Evolutionary conservation across 2,329 filamentous ascomycete species (phyloP), one percentile per base, ranked within the genome.

Genomic region (Aspergillus alliaceus): DNA sequence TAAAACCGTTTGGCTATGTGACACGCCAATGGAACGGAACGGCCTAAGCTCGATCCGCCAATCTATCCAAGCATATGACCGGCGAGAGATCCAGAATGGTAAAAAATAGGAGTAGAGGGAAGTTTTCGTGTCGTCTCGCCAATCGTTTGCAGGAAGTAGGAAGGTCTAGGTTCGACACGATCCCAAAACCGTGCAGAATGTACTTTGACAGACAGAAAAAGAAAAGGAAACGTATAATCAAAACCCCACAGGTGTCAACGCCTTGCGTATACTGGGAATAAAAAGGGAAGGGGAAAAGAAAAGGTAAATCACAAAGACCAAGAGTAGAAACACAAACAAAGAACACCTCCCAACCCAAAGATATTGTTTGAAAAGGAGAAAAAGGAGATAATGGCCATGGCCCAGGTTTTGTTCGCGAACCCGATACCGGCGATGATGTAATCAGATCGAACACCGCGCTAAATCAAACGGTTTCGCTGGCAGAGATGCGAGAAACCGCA

Each of bases 381-480:
- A 31, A 53, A 54, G 40, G 25, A 52, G 50, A 55, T 32, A 53
- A 52, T 35, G 55, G 39, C 53, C 51, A 54, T 44, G 58, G 61
- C 56, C 6, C 39, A 24, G 24, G 24, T 29, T 44, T 6, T 40
- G 58, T 57, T 51, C 39, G 57, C 27, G 53, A 48, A 54, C 37
- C 48, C 25, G 27, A 49, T 22, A 44, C 46, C 22, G 42, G 35
- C 39, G 47, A 55, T 58, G 31, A 56, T 57, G 47, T 48, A 54
- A 35, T 35, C 31, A 57, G 56, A 60, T 56, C 47, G 31, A 69
- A 71, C 69, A 72, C 69, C 69, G 62, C 63, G 67, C 69, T 71
- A 72, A 72, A 57, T 61, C 63, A 65, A 57, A 65, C 57, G 57
- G 51, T 54, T 44, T 46, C 56, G 32, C 42, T 53, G 46, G 57